Conservation (phyloP, 164 flowering plant species). For the Aristolochia fimbriata region DNA sequence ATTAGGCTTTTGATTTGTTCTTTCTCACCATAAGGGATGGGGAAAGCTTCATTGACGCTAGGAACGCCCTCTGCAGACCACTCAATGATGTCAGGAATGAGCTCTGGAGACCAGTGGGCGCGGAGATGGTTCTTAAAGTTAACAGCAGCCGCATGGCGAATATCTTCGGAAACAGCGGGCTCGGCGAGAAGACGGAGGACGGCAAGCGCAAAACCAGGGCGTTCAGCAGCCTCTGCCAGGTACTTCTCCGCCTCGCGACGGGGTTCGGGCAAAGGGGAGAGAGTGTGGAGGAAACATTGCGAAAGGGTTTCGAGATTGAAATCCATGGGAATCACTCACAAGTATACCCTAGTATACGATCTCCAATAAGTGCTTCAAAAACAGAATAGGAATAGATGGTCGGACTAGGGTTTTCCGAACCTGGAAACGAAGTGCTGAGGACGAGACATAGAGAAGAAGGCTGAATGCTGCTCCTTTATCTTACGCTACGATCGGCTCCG, state of each 20-base stretch:
- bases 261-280: constrained; percentile 57
- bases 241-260: constrained; percentile 74
- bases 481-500: no score
- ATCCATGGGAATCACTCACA: constrained; percentile 12
- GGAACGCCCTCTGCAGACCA: no score
- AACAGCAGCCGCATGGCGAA: constrained; percentile 84
- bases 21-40: constrained; percentile 56
- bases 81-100: no score
- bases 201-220: constrained; percentile 60
- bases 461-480: not conserved
- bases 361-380: not conserved
- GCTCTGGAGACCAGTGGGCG: constrained; percentile 44
- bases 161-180: constrained; percentile 53
- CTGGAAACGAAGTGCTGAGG: not conserved
- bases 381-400: no score
- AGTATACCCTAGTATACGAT: not conserved
- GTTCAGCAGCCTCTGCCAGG: constrained; percentile 55
- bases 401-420: not conserved
- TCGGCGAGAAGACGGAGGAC: constrained; percentile 74
- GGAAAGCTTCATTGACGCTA: constrained; percentile 15
- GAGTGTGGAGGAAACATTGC: constrained; percentile 69
- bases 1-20: constrained; percentile 70
- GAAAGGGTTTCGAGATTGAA: constrained; percentile 68
- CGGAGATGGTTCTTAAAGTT: constrained; percentile 83
- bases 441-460: not conserved